These are phyloP conservation scores for Vanderwaltozyma yarrowii DNA, from an alignment of 805 yeast genomes.

Conservation along the genomic window DNA sequence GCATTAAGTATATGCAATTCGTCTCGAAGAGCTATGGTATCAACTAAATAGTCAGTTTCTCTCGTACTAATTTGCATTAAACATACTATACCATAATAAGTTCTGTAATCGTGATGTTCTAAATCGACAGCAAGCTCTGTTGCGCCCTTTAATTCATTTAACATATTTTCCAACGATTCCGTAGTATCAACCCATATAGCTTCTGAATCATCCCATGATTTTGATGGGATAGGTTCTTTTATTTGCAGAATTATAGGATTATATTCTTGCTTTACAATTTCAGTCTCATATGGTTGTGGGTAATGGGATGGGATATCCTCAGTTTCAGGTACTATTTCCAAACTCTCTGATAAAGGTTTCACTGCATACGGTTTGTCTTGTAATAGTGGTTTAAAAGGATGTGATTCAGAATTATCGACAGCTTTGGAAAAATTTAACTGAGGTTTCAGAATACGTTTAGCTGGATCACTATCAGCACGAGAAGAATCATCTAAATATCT, in stretches of 20 bases:
- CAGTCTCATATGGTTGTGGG: constrained; percentile 71
- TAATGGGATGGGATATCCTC: constrained; percentile 48
- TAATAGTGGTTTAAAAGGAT: constrained; percentile 72
- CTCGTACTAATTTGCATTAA: constrained; percentile 86
- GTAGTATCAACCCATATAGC: constrained; percentile 66
- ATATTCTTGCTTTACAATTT: constrained; percentile 61
- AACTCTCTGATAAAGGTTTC: constrained; percentile 43
- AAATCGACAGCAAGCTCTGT: constrained; percentile 82
- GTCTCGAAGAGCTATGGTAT: constrained; percentile 69
- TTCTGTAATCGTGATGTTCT: constrained; percentile 89
- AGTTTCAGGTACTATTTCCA: constrained; percentile 29
- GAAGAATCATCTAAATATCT: constrained; percentile 43
- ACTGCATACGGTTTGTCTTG: constrained; percentile 63
- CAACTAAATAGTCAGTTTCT: constrained; percentile 77
- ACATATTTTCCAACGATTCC: constrained; percentile 43
- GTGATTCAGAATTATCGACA: constrained; percentile 56
- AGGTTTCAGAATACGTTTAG: constrained; percentile 47
- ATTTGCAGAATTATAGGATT: constrained; percentile 45
- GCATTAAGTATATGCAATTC: constrained; percentile 57
- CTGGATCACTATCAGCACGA: constrained; percentile 10
- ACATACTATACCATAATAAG: constrained; percentile 85
- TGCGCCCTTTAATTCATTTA: constrained; percentile 39
- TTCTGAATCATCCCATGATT: constrained; percentile 53
- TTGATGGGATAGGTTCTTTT: constrained; percentile 40
- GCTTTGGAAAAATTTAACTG: constrained; percentile 48